Conservation (phyloP, 2,329 filamentous ascomycete species). For the Penicillium sp. region DNA sequence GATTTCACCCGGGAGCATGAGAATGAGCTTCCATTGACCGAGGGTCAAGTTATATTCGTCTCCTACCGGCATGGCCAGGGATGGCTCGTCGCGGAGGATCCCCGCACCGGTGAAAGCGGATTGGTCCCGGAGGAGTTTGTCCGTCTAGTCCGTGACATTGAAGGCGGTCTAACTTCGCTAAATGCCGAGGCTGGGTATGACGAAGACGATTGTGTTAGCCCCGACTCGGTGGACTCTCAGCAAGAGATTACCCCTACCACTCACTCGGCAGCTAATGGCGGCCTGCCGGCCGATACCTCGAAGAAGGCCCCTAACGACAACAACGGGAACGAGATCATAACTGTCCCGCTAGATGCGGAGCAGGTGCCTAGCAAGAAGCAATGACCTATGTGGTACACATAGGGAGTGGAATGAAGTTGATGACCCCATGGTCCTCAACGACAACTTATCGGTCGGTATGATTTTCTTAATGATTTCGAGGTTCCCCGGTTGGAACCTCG, state of each 20-base stretch:
- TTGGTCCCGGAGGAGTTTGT: conserved; percentile 97
- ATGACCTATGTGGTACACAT: conserved; percentile 9
- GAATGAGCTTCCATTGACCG: conserved; percentile 88
- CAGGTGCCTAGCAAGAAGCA: background rate
- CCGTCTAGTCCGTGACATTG: conserved; percentile 86
- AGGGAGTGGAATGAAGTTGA: background rate
- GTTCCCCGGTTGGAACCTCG: conserved; percentile 31
- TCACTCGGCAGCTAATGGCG: conserved; percentile 15
- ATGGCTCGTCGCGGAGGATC: conserved; percentile 96
- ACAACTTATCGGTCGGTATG: background rate
- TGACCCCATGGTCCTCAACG: background rate
- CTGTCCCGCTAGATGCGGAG: background rate
- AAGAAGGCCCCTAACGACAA: background rate
- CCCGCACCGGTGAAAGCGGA: conserved; percentile 89
- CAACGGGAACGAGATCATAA: background rate
- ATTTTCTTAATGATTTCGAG: conserved; percentile 9
- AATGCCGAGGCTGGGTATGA: conserved; percentile 50
- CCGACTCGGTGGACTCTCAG: conserved; percentile 56
- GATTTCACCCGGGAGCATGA: conserved; percentile 96
- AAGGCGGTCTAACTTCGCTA: conserved; percentile 81
- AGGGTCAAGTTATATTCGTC: conserved; percentile 95
- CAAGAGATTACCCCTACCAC: conserved; percentile 36
- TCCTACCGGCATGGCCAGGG: conserved; percentile 95
- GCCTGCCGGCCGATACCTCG: background rate
- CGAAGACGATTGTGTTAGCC: conserved; percentile 59